Evolutionary conservation across 768 basidiomycete genomes (phyloP).

Genomic region (Epithele typhae): DNA sequence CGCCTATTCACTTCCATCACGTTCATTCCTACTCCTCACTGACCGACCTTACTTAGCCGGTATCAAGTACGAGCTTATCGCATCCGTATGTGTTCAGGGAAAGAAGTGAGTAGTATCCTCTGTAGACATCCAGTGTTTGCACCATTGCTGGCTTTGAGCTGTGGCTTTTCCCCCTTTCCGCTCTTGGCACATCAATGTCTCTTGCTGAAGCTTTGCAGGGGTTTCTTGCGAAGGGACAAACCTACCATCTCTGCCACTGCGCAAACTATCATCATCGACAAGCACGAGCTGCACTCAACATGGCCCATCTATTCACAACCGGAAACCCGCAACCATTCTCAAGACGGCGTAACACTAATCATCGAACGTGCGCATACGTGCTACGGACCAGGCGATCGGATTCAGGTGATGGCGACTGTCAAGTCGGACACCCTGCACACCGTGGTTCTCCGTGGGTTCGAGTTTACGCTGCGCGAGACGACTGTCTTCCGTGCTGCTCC

Average conservation of each 20-base stretch:
- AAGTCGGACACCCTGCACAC: slow-evolving; percentile 67
- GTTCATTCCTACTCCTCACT: neutral
- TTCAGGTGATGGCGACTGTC: slow-evolving; percentile 66
- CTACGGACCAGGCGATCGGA: slow-evolving; percentile 82
- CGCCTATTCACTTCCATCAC: neutral
- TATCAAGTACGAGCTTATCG: slow-evolving; percentile 87
- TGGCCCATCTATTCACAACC: slow-evolving; percentile 89
- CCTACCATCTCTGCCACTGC: slow-evolving; percentile 62
- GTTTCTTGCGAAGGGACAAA: slow-evolving; percentile 79
- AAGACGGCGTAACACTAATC: slow-evolving; percentile 69
- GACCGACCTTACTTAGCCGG: slow-evolving; percentile 47
- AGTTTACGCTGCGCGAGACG: slow-evolving; percentile 74
- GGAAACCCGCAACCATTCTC: slow-evolving; percentile 59
- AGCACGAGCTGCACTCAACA: slow-evolving; percentile 89
- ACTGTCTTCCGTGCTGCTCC: slow-evolving; percentile 69
- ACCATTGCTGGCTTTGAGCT: neutral
- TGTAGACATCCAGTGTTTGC: too few relatives aligned
- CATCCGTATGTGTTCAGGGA: slow-evolving; percentile 79
- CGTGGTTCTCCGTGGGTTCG: slow-evolving; percentile 77
- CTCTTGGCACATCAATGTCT: neutral
- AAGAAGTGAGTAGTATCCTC: slow-evolving; percentile 82
- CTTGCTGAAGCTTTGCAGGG: slow-evolving; percentile 49
- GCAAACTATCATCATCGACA: slow-evolving; percentile 78
- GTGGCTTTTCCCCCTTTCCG: neutral
- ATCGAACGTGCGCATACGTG: slow-evolving; percentile 76